These are phyloP conservation scores for Hepatocystis sp. DNA, from an alignment of 169 alveolate genomes.

Conservation along the genomic window DNA sequence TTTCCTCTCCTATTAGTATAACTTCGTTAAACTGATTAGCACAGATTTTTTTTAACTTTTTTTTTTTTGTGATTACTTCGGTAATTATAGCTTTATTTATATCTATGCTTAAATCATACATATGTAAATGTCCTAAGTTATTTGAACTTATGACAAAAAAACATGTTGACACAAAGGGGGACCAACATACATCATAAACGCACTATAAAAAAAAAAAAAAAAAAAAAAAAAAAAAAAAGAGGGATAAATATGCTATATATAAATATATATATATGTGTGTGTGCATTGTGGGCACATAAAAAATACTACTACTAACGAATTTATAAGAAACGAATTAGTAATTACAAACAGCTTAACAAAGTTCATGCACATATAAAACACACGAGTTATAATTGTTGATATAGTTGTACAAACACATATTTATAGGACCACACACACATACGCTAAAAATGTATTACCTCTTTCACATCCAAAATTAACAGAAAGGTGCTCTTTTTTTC, in stretches of 20 bases:
- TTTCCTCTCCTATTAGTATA: slow-evolving; percentile 64
- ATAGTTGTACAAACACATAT: too few species aligned
- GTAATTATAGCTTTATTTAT: slow-evolving; percentile 43
- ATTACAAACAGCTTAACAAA: too few species aligned
- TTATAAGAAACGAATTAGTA: too few species aligned
- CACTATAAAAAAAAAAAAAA: slow-evolving; percentile 18
- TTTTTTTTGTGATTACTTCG: slow-evolving; percentile 39
- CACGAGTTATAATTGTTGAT: too few species aligned
- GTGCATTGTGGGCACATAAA: too few species aligned
- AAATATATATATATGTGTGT: too few species aligned
- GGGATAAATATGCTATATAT: neutral
- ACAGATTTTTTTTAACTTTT: slow-evolving; percentile 33
- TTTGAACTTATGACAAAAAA: slow-evolving; percentile 60
- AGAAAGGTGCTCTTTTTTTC: slow-evolving; percentile 10
- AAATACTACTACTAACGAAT: too few species aligned
- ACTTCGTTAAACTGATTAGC: slow-evolving; percentile 47
- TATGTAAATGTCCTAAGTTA: slow-evolving; percentile 29
- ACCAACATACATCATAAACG: slow-evolving; percentile 58
- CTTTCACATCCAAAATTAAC: slow-evolving; percentile 46
- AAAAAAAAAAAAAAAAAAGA: neutral
- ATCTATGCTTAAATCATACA: slow-evolving; percentile 45
- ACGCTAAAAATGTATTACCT: slow-evolving; percentile 22
- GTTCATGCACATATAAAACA: too few species aligned
- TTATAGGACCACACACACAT: too few species aligned
- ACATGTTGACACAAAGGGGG: slow-evolving; percentile 55